phyloP scores from a whole-genome alignment of 768 basidiomycete genomes.

The Lepiota brunneoincarnata region DNA sequence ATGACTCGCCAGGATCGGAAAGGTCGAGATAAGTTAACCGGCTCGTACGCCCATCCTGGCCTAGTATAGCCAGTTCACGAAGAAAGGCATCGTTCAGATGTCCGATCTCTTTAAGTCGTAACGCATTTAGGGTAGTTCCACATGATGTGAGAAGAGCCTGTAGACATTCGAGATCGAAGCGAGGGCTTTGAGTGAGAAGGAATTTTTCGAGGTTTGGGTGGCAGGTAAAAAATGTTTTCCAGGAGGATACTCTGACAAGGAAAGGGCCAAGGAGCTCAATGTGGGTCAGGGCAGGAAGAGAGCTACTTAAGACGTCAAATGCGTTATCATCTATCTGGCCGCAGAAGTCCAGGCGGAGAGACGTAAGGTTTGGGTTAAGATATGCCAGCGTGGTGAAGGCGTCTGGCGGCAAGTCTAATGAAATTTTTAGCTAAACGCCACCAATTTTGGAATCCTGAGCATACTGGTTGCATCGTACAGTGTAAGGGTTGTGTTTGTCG shows the following conservation, averaged over 20 bases:
- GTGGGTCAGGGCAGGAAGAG: conserved; percentile 63
- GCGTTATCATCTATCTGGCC: conserved; percentile 73
- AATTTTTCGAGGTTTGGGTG: conserved; percentile 68
- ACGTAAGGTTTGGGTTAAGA: conserved; percentile 82
- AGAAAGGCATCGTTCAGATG: conserved; percentile 66
- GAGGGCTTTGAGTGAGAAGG: conserved; percentile 80
- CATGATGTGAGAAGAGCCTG: conserved; percentile 55
- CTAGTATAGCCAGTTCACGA: conserved; percentile 44
- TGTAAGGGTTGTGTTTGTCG: conserved; percentile 59
- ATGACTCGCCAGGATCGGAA: conserved; percentile 54
- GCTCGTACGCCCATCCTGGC: conserved; percentile 23
- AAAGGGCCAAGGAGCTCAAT: conserved; percentile 88
- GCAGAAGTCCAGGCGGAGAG: conserved; percentile 81
- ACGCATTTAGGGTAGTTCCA: conserved; percentile 46
- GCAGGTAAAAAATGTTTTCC: conserved; percentile 71
- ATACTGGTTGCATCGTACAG: conserved; percentile 90
- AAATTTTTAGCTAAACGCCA: not conserved
- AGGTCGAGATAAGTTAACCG: conserved; percentile 58
- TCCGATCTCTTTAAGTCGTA: conserved; percentile 80
- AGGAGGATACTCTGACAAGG: conserved; percentile 69
- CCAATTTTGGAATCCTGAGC: conserved; percentile 21
- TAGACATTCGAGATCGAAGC: conserved; percentile 75
- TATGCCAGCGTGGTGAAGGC: conserved; percentile 69
- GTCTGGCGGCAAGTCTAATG: conserved; percentile 61
- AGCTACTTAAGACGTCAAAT: conserved; percentile 54